Conservation (phyloP, 495 filamentous ascomycete species). For the Neurospora sp. region DNA sequence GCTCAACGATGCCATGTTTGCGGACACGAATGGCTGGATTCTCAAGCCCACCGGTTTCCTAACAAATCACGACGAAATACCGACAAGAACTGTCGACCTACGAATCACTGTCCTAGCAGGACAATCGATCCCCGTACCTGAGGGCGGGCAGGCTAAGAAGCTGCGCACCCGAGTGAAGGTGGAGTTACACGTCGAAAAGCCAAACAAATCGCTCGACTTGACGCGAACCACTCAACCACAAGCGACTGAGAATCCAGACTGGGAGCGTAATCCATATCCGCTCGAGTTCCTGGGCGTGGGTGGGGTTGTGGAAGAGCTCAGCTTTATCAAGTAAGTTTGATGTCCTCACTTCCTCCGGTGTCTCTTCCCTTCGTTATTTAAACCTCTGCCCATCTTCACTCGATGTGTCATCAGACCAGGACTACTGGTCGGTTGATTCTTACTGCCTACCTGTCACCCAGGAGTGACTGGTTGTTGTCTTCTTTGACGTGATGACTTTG, state of each 20-base stretch:
- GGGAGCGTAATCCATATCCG: constrained; percentile 15
- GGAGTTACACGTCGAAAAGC: constrained; percentile 67
- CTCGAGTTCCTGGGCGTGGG: constrained; percentile 30
- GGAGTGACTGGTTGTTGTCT: not conserved
- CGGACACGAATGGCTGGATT: constrained; percentile 71
- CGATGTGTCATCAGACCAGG: not conserved
- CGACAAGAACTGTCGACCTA: constrained; percentile 26
- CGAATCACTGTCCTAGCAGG: constrained; percentile 35
- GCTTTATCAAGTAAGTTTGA: constrained; percentile 36
- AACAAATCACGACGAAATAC: constrained; percentile 11
- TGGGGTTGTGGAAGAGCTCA: constrained; percentile 32
- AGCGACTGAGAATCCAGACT: constrained; percentile 33
- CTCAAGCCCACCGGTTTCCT: constrained; percentile 60
- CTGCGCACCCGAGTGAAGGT: constrained; percentile 51
- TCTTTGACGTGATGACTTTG: not conserved
- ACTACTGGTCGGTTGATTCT: not conserved
- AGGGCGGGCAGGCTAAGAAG: constrained; percentile 13
- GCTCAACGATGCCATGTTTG: constrained; percentile 90
- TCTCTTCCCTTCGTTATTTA: not conserved
- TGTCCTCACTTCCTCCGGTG: not conserved
- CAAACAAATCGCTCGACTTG: constrained; percentile 24
- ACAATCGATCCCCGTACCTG: constrained; percentile 29
- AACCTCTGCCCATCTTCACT: not conserved
- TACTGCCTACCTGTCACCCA: not conserved
- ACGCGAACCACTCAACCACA: constrained; percentile 19